Conservation (phyloP, 345 rosid genomes). For the Arabis alpina region DNA sequence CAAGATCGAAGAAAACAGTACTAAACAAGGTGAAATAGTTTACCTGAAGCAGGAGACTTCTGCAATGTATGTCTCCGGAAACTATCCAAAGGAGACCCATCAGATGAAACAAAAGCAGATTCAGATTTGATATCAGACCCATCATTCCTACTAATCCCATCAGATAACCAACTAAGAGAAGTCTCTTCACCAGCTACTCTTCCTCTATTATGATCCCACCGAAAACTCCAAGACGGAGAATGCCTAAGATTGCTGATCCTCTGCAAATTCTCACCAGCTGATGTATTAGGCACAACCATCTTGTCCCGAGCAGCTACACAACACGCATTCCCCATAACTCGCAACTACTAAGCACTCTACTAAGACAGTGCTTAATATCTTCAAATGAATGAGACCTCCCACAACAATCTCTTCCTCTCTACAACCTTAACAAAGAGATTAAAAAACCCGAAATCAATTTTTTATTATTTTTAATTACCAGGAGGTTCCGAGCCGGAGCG, state of each 20-base stretch:
- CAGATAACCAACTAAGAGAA: slow-evolving; percentile 72
- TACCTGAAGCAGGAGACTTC: slow-evolving; percentile 90
- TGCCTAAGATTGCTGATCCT: slow-evolving; percentile 74
- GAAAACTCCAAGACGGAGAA: slow-evolving; percentile 93
- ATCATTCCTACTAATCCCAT: slow-evolving; percentile 58
- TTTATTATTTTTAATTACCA: too few species aligned
- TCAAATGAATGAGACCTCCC: background rate
- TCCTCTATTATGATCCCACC: slow-evolving; percentile 88
- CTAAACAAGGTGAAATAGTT: slow-evolving; percentile 4
- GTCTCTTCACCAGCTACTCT: slow-evolving; percentile 96
- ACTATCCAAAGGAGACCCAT: slow-evolving; percentile 67
- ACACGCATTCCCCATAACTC: slow-evolving; percentile 86
- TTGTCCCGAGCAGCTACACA: slow-evolving; percentile 97
- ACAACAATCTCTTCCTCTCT: slow-evolving; percentile 8
- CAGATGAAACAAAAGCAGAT: slow-evolving; percentile 65
- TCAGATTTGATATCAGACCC: slow-evolving; percentile 64
- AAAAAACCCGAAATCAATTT: slow-evolving; percentile 7
- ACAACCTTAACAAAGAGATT: background rate
- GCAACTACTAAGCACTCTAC: slow-evolving; percentile 8
- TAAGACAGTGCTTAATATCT: slow-evolving; percentile 6
- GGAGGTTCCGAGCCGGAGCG: too few species aligned
- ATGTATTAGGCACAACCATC: slow-evolving; percentile 59
- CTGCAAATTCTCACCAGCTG: slow-evolving; percentile 61
- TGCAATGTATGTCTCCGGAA: slow-evolving; percentile 57
- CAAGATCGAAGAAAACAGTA: background rate